Conservation (phyloP, 2,329 filamentous ascomycete species). For the Xylariaceae sp. region DNA sequence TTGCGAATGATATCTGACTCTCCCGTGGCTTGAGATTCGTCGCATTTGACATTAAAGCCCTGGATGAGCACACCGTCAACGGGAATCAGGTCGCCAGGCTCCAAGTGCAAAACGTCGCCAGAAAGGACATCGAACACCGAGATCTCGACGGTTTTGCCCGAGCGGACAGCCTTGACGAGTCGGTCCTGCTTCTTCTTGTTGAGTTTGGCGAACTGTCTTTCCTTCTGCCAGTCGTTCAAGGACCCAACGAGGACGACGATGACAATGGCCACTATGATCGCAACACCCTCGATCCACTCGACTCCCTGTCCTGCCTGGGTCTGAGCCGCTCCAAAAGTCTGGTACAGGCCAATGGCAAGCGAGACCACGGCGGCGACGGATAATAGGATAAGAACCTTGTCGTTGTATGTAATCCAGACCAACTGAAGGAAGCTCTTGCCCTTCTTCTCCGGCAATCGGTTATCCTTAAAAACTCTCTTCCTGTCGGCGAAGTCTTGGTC, state of each 20-base stretch:
- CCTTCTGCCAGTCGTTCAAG: constrained; percentile 73
- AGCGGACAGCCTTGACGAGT: constrained; percentile 62
- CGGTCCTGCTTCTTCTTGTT: constrained; percentile 76
- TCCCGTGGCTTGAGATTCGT: constrained; percentile 72
- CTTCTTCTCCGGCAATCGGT: constrained; percentile 66
- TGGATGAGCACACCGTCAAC: constrained; percentile 67
- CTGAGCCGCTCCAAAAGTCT: constrained; percentile 58
- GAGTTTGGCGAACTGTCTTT: constrained; percentile 68
- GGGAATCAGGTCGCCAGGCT: constrained; percentile 66
- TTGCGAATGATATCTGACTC: constrained; percentile 72
- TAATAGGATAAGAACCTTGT: constrained; percentile 70
- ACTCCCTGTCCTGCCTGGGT: constrained; percentile 44
- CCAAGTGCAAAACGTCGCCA: constrained; percentile 65
- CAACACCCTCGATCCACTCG: constrained; percentile 77
- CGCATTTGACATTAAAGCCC: constrained; percentile 67
- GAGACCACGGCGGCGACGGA: constrained; percentile 66
- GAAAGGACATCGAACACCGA: constrained; percentile 63
- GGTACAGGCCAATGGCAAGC: constrained; percentile 66
- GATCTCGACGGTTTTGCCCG: constrained; percentile 61
- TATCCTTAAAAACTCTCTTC: constrained; percentile 64
- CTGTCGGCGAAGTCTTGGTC: constrained; percentile 50
- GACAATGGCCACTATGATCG: constrained; percentile 71
- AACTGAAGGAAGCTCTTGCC: constrained; percentile 64
- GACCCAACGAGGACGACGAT: constrained; percentile 73
- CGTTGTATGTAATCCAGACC: constrained; percentile 78